Percentiles rank a stretch among this genome's conserved stretches.
These are phyloP conservation scores for Tulasnella sp. DNA, from an alignment of 768 basidiomycete genomes.

Conservation along the genomic window DNA sequence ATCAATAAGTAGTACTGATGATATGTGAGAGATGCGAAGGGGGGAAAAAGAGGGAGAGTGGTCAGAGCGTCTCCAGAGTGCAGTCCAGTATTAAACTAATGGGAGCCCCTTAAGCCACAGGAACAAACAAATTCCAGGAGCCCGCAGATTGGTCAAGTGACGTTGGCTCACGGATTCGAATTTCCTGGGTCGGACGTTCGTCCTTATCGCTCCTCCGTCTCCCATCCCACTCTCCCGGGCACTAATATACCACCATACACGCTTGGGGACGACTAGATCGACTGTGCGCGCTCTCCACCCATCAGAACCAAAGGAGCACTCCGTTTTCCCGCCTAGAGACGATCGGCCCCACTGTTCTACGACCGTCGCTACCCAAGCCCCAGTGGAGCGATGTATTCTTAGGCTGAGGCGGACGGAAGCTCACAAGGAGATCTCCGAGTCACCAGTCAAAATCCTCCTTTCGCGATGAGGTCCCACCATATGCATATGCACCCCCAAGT, in stretches of 20 bases:
- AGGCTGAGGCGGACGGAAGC: background rate
- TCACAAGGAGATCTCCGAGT: background rate
- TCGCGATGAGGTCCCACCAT: background rate
- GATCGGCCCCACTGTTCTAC: background rate
- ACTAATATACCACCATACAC: background rate
- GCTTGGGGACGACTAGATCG: background rate
- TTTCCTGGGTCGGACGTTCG: background rate
- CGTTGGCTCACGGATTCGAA: background rate
- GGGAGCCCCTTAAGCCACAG: background rate
- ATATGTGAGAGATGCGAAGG: background rate
- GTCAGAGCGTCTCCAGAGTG: background rate
- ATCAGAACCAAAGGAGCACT: background rate
- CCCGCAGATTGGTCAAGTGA: constrained; percentile 1
- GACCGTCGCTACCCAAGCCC: background rate
- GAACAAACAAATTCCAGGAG: background rate
- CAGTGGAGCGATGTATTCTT: background rate
- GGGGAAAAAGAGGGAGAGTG: background rate
- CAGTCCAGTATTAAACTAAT: constrained; percentile 6
- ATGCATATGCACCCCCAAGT: background rate
- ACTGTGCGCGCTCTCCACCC: background rate
- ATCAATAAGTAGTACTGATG: constrained; percentile 3
- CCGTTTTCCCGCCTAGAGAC: background rate
- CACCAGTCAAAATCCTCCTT: background rate
- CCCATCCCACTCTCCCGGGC: background rate
- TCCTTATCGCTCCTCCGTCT: constrained; percentile 1